Base-by-base conservation (phyloP, 1,284 basidiomycete genomes). In the Heterobasidion annosum region DNA sequence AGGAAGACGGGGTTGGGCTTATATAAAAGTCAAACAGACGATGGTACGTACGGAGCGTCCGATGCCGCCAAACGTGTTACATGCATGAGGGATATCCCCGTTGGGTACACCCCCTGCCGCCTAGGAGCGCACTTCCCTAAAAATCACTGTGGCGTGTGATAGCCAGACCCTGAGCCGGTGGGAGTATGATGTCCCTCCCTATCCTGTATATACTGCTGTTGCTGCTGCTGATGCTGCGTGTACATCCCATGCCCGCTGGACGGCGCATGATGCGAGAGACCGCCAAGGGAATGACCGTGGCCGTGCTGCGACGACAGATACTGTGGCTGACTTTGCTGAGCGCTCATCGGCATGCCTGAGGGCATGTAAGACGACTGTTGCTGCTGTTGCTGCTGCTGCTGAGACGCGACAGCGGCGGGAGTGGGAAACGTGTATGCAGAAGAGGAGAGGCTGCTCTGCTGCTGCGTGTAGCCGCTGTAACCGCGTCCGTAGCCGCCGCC, bases 131-230 rank as follows among this genome's bases (percentile, higher is more conserved):
- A 25, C 25, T 25, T 25, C 3, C 4, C 4, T 25, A 25, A 25
- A 25, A 25, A 25, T 25, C 25, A 67, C 59, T 68, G 68, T 58
- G 66, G 67, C 54, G 68, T 68, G 34, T 63, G 67, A 59, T 68
- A 70, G 18, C 68, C 68, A 40, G 68, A 68, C 10, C 68, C 68
- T 34, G 48, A 67, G 64, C 59, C 66, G 50, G 58, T 52, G 32
- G 48, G 64, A 33, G 68, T 67, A 51, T 67, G 68, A 18, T 25
- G 63, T 64, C 57, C 55, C 53, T 65, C 65, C 13, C 64, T 62
- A 57, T 67, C 65, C 49, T 25, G 25, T 5, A 58, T 56, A 51
- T 54, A 47, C 9, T 48, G 45, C 8, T 44, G 50, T 35, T 56
- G 46, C 37, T 52, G 48, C 7, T 67, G 66, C 51, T 64, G 58